Conservation (phyloP, 2,329 filamentous ascomycete genomes). For the Neoscytalidium dimidiatum region DNA sequence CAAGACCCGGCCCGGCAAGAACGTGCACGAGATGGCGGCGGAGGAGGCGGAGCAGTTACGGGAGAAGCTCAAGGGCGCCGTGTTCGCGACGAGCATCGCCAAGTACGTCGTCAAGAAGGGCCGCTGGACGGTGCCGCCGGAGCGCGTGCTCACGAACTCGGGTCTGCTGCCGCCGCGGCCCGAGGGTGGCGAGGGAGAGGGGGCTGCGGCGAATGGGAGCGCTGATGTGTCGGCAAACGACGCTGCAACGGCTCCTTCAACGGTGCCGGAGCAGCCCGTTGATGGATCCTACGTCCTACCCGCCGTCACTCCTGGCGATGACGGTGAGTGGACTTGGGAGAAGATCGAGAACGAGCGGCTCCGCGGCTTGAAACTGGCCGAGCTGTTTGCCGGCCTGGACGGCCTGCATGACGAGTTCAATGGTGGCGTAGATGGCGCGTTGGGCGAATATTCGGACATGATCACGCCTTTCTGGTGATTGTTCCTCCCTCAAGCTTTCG, state of each 20-base stretch:
- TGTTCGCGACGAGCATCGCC: conserved; percentile 53
- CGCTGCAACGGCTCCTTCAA: too few species aligned
- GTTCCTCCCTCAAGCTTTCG: neutral
- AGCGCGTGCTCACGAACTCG: conserved; percentile 70
- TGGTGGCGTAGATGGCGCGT: conserved; percentile 42
- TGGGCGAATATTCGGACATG: conserved; percentile 47
- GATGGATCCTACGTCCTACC: conserved; percentile 23
- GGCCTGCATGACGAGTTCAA: conserved; percentile 54
- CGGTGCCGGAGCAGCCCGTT: conserved; percentile 1
- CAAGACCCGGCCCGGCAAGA: conserved; percentile 25
- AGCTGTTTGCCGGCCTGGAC: conserved; percentile 58
- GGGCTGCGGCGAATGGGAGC: conserved; percentile 6
- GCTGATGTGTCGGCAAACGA: conserved; percentile 16
- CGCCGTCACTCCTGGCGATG: conserved; percentile 30
- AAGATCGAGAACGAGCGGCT: conserved; percentile 59
- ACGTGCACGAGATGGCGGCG: conserved; percentile 24
- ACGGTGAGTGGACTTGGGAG: conserved; percentile 59
- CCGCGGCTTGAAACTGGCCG: conserved; percentile 56
- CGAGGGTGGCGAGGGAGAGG: conserved; percentile 40
- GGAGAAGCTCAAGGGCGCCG: conserved; percentile 39
- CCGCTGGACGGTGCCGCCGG: conserved; percentile 80
- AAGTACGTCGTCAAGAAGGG: conserved; percentile 55
- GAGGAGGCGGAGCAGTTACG: conserved; percentile 27
- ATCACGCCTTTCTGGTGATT: conserved; percentile 20
- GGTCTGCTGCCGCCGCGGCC: conserved; percentile 75